These are phyloP conservation scores for Polyporus arcularius DNA, from an alignment of 768 basidiomycete species.

Conservation along the genomic window DNA sequence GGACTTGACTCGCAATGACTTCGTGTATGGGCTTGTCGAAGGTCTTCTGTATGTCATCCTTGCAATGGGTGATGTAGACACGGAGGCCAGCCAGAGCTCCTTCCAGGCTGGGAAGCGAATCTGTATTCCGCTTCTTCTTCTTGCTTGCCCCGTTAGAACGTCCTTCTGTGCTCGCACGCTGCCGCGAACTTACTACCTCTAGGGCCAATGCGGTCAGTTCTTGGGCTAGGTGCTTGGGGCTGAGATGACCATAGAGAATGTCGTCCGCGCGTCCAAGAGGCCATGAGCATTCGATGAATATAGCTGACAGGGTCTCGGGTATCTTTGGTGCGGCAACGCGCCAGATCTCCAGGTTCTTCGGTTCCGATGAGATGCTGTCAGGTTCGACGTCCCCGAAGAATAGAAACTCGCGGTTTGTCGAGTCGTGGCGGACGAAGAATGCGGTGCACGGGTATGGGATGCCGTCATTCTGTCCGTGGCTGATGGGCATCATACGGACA, in stretches of 20 bases:
- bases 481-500: conserved; percentile 66
- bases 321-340: conserved; percentile 77
- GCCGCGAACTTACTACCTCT: conserved; percentile 59
- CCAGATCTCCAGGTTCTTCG: conserved; percentile 77
- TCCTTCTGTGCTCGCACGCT: neutral
- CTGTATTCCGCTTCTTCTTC: conserved; percentile 37
- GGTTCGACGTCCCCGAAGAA: conserved; percentile 97
- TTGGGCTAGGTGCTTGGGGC: conserved; percentile 72
- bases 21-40: conserved; percentile 55
- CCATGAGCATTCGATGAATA: conserved; percentile 97
- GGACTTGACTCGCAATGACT: conserved; percentile 75
- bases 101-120: conserved; percentile 42
- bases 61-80: conserved; percentile 88
- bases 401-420: conserved; percentile 67
- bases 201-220: conserved; percentile 73
- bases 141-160: conserved; percentile 30
- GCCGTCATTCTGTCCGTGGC: conserved; percentile 61
- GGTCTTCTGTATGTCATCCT: conserved; percentile 62
- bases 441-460: conserved; percentile 77
- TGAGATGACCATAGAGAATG: conserved; percentile 83
- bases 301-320: conserved; percentile 62
- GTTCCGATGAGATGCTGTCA: conserved; percentile 64
- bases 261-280: conserved; percentile 68
- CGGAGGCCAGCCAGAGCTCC: conserved; percentile 59
- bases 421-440: conserved; percentile 78